Evolutionary conservation across 2,329 filamentous ascomycete genomes (phyloP).

Genomic region (Phialophora chinensis): DNA sequence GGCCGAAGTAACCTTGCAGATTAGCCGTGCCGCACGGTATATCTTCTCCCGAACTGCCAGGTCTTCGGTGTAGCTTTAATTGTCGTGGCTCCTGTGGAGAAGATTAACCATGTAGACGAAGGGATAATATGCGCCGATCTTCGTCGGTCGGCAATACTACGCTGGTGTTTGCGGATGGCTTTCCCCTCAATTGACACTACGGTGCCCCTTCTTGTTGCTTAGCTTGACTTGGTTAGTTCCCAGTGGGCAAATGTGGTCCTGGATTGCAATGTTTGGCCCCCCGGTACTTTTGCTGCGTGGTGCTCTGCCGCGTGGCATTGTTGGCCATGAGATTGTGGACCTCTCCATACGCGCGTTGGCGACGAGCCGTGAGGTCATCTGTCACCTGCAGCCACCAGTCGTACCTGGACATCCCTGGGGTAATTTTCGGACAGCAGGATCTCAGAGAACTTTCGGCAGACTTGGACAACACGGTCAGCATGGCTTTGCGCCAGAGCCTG

Average conservation of each 20-base stretch:
- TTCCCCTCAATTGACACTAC: conserved; percentile 4
- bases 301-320: conserved; percentile 7
- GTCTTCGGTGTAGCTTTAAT: conserved; percentile 17
- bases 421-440: neutral
- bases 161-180: neutral
- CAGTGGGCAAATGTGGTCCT: conserved; percentile 13
- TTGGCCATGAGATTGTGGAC: neutral
- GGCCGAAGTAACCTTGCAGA: conserved; percentile 12
- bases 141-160: neutral
- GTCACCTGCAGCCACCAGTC: neutral
- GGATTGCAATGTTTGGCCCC: neutral
- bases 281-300: neutral
- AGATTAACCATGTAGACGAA: conserved; percentile 15
- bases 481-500: neutral
- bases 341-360: neutral
- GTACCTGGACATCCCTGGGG: neutral
- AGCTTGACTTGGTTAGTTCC: conserved; percentile 13
- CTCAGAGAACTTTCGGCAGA: neutral
- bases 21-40: conserved; percentile 7
- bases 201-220: conserved; percentile 1
- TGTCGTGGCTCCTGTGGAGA: conserved; percentile 18
- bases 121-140: conserved; percentile 4
- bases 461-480: neutral
- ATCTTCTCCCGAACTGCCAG: conserved; percentile 22
- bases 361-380: neutral